phyloP scores from a whole-genome alignment of 2,329 filamentous ascomycete species.

The Paracoccidioides brasiliensis region DNA sequence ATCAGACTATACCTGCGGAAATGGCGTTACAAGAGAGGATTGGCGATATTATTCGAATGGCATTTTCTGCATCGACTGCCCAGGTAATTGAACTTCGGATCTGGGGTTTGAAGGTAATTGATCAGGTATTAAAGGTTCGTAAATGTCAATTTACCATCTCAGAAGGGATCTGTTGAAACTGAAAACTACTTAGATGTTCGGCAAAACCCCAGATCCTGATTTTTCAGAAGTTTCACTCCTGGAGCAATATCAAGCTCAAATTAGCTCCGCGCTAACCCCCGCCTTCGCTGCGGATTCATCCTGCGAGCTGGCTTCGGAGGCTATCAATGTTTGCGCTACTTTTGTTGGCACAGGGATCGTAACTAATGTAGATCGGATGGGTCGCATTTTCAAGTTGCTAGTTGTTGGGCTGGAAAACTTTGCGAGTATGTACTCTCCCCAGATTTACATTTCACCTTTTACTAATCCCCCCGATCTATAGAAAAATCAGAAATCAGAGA shows the following conservation, averaged over 20 bases:
- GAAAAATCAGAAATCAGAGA: constrained; percentile 63
- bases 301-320: constrained; percentile 86
- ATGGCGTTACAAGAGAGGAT: constrained; percentile 67
- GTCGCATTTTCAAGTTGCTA: constrained; percentile 85
- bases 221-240: constrained; percentile 94
- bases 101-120: constrained; percentile 85
- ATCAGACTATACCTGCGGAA: constrained; percentile 67
- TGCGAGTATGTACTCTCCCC: constrained; percentile 40
- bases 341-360: constrained; percentile 97
- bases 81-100: constrained; percentile 81
- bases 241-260: constrained; percentile 97
- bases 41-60: constrained; percentile 88
- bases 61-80: constrained; percentile 92
- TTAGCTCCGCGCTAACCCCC: constrained; percentile 88
- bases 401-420: constrained; percentile 88
- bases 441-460: neutral
- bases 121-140: constrained; percentile 63
- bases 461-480: constrained; percentile 17
- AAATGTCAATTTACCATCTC: neutral
- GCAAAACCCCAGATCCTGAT: constrained; percentile 86
- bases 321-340: constrained; percentile 93
- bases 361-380: constrained; percentile 96
- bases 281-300: constrained; percentile 94
- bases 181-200: constrained; percentile 55
- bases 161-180: constrained; percentile 3